phyloP scores from a whole-genome alignment of 75 land plant genomes.

The Gnetum montanum region DNA sequence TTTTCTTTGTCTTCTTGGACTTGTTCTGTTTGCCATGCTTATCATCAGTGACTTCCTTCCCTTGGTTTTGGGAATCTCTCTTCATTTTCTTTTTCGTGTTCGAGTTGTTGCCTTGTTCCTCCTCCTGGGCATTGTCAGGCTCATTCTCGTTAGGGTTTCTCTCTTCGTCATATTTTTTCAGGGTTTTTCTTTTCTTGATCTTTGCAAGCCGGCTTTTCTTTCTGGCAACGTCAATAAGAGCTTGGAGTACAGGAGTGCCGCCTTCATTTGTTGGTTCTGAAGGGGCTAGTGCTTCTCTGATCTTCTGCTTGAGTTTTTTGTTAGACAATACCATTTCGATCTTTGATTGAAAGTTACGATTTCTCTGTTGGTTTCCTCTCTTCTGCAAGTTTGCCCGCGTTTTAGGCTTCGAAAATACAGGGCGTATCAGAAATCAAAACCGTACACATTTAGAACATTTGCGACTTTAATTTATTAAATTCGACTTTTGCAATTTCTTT shows the following conservation, averaged over 20 bases:
- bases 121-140: background rate
- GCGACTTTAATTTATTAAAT: no score
- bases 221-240: background rate
- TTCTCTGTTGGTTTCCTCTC: background rate
- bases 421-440: no score
- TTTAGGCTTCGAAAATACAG: background rate
- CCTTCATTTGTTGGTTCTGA: constrained; percentile 15
- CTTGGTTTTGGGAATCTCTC: background rate
- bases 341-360: background rate
- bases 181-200: background rate
- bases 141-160: background rate
- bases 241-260: constrained; percentile 28
- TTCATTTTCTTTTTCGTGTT: constrained; percentile 18
- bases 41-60: background rate
- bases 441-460: no score
- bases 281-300: constrained; percentile 19
- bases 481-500: no score
- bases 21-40: background rate
- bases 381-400: no score
- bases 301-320: constrained; percentile 72
- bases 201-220: background rate
- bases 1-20: constrained; percentile 22
- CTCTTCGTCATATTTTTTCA: no score
- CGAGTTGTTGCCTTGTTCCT: background rate
- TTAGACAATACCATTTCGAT: constrained; percentile 58